Percentiles rank a stretch among this genome's conserved stretches.
phyloP scores from a whole-genome alignment of 768 basidiomycete genomes.

The Coprinopsis strossmayeri region DNA sequence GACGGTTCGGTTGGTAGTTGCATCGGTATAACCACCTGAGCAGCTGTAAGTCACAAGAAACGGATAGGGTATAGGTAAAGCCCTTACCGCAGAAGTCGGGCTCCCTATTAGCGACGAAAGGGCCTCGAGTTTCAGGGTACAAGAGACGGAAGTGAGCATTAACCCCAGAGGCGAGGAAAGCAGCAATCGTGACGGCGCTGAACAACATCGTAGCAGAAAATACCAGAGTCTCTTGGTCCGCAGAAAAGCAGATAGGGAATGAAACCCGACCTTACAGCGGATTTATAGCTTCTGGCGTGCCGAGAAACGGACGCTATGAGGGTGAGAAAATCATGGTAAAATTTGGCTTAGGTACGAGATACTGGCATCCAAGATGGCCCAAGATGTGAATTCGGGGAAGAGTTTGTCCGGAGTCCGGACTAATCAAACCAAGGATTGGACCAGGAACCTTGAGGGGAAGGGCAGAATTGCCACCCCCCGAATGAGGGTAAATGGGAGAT shows the following conservation, averaged over 20 bases:
- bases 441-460: neutral
- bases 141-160: slow-evolving; percentile 74
- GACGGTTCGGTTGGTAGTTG: slow-evolving; percentile 47
- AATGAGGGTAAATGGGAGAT: neutral
- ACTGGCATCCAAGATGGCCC: neutral
- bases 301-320: too few relatives aligned
- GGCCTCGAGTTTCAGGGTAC: slow-evolving; percentile 65
- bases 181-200: slow-evolving; percentile 15
- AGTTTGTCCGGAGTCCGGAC: neutral
- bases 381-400: neutral
- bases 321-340: neutral
- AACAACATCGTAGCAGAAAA: slow-evolving; percentile 16
- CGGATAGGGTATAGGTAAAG: too few relatives aligned
- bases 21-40: slow-evolving; percentile 56
- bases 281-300: too few relatives aligned
- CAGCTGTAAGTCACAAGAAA: too few relatives aligned
- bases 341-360: neutral
- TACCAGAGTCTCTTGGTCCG: too few relatives aligned
- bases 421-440: neutral
- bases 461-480: neutral
- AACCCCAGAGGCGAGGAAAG: slow-evolving; percentile 32
- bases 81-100: slow-evolving; percentile 60
- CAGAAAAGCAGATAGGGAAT: neutral
- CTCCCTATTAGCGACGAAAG: slow-evolving; percentile 52
- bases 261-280: neutral